phyloP scores from a whole-genome alignment of 2,329 filamentous ascomycete genomes.

The Diplodia intermedia region DNA sequence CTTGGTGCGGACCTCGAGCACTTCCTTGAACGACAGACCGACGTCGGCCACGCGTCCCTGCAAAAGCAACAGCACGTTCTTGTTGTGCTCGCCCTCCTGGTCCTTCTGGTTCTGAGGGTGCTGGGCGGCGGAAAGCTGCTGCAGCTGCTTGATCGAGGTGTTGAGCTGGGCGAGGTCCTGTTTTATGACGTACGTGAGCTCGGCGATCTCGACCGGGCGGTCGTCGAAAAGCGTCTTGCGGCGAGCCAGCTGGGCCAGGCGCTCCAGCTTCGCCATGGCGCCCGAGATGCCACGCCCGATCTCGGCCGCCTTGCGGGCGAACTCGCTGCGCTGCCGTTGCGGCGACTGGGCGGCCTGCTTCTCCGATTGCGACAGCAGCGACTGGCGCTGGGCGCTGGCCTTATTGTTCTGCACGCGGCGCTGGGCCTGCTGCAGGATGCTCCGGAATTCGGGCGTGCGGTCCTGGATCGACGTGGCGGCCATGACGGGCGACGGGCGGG shows the following conservation, averaged over 20 bases:
- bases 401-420: slow-evolving; percentile 78
- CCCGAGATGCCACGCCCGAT: slow-evolving; percentile 90
- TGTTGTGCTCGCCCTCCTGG: slow-evolving; percentile 96
- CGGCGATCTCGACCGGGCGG: slow-evolving; percentile 93
- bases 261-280: slow-evolving; percentile 94
- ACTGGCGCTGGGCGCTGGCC: slow-evolving; percentile 77
- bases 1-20: slow-evolving; percentile 93
- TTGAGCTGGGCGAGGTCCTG: slow-evolving; percentile 89
- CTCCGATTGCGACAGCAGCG: slow-evolving; percentile 76
- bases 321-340: slow-evolving; percentile 73
- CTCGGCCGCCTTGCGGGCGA: slow-evolving; percentile 87
- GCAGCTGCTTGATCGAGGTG: slow-evolving; percentile 84
- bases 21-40: slow-evolving; percentile 94
- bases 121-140: slow-evolving; percentile 76
- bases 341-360: slow-evolving; percentile 50
- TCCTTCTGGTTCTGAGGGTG: slow-evolving; percentile 65
- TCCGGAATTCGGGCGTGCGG: slow-evolving; percentile 92
- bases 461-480: slow-evolving; percentile 82
- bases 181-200: slow-evolving; percentile 97
- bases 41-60: slow-evolving; percentile 94
- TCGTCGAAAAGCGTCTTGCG: slow-evolving; percentile 98
- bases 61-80: slow-evolving; percentile 91
- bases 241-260: slow-evolving; percentile 91
- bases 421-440: slow-evolving; percentile 86
- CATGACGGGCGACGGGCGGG: slow-evolving; percentile 33